These are phyloP conservation scores for Cucumis sativus DNA, from an alignment of 306 rosid genomes.

Conservation along the genomic window Cucumber_9930_V3 NC_026656.2:2392501-2393000, in stretches of 20 bases:
- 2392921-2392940: not conserved
- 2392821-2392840: not conserved
- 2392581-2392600: not conserved
- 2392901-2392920: not conserved
- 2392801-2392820: conserved; percentile 67
- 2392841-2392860: not conserved
- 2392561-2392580: not conserved
- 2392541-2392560: not conserved
- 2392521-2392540: not conserved
- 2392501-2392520: not conserved
- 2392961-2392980: not conserved
- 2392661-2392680: not conserved
- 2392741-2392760: conserved; percentile 72
- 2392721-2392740: conserved; percentile 55
- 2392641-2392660: not conserved
- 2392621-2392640: not conserved
- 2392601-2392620: not conserved
- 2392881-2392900: not conserved
- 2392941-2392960: not conserved
- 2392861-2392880: not conserved
- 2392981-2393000: not conserved
- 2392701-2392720: conserved; percentile 40
- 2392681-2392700: not conserved
- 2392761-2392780: conserved; percentile 68
- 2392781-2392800: conserved; percentile 59